A percentile compares a stretch with the other conserved stretches of the same genome.
Evolutionary conservation across 2,329 filamentous ascomycete species (phyloP).

Genomic region (Metarhizium sp.): DNA sequence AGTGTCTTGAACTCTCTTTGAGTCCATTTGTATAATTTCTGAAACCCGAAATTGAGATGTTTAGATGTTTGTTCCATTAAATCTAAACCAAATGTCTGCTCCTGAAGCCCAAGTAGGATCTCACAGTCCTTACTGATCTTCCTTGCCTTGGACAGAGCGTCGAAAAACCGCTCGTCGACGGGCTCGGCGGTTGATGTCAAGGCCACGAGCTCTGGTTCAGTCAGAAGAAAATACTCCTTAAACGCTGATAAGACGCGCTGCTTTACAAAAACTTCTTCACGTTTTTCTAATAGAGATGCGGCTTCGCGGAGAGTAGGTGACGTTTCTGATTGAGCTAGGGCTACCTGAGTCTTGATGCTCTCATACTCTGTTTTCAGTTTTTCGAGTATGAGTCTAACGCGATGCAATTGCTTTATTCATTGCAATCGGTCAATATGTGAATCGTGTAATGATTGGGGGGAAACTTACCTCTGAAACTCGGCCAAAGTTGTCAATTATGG

Average conservation of each 20-base stretch:
- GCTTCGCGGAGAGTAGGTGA: constrained; percentile 69
- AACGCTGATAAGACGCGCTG: constrained; percentile 71
- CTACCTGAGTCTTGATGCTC: constrained; percentile 70
- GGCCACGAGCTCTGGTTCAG: constrained; percentile 66
- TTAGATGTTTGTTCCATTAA: constrained; percentile 87
- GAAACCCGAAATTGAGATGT: constrained; percentile 78
- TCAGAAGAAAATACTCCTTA: constrained; percentile 72
- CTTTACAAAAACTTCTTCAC: constrained; percentile 66
- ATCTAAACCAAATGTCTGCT: constrained; percentile 78
- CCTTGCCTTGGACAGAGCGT: constrained; percentile 67
- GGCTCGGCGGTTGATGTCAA: constrained; percentile 73
- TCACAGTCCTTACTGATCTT: constrained; percentile 84
- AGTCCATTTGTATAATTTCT: constrained; percentile 93
- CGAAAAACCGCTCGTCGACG: constrained; percentile 79
- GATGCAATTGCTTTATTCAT: constrained; percentile 63
- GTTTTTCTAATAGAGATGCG: constrained; percentile 61
- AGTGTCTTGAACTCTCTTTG: constrained; percentile 87
- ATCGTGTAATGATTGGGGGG: background rate
- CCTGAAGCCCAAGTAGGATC: constrained; percentile 79
- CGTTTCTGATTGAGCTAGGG: constrained; percentile 65
- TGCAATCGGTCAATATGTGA: constrained; percentile 13
- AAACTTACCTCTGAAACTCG: constrained; percentile 69
- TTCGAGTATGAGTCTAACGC: constrained; percentile 70
- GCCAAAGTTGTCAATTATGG: constrained; percentile 81
- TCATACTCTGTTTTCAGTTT: constrained; percentile 72